phyloP scores from a whole-genome alignment of 768 basidiomycete genomes.

The Hericium rajendrae region DNA sequence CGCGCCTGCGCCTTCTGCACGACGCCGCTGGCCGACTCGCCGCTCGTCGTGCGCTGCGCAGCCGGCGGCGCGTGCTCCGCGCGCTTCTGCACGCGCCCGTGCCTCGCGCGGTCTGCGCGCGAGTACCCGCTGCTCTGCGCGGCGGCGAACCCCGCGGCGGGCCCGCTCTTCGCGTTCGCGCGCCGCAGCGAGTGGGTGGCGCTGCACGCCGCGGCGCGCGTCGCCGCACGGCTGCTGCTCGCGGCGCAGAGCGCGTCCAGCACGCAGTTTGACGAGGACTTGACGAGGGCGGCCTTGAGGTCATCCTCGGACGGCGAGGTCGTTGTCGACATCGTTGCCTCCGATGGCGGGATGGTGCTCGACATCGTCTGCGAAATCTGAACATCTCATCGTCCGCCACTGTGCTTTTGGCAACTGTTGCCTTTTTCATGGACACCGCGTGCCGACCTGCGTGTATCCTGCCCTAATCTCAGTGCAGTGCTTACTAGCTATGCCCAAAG shows the following conservation, averaged over 20 bases:
- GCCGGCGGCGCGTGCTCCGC: slow-evolving; percentile 46
- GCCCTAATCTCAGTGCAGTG: too few species aligned
- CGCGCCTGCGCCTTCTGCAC: slow-evolving; percentile 68
- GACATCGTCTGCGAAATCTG: too few species aligned
- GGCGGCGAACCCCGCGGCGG: slow-evolving; percentile 59
- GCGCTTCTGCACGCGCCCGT: slow-evolving; percentile 76
- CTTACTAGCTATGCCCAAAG: too few species aligned
- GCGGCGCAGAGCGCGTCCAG: slow-evolving; percentile 25
- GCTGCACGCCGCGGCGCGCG: slow-evolving; percentile 61
- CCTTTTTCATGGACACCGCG: too few species aligned
- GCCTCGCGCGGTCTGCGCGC: slow-evolving; percentile 52
- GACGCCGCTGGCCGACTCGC: slow-evolving; percentile 40
- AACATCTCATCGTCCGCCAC: too few species aligned
- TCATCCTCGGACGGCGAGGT: slow-evolving; percentile 48
- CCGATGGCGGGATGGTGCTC: neutral
- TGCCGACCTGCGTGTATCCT: too few species aligned
- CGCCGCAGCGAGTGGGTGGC: slow-evolving; percentile 62
- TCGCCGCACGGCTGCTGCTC: slow-evolving; percentile 53
- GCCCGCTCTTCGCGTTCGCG: slow-evolving; percentile 50
- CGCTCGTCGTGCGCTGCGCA: slow-evolving; percentile 45
- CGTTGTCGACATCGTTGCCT: neutral
- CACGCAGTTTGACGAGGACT: too few species aligned
- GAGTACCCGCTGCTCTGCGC: slow-evolving; percentile 68
- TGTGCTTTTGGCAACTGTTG: too few species aligned
- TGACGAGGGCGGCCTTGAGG: slow-evolving; percentile 44